phyloP scores from a whole-genome alignment of 352 stramenopile species.

The Phytophthora constricta region DNA sequence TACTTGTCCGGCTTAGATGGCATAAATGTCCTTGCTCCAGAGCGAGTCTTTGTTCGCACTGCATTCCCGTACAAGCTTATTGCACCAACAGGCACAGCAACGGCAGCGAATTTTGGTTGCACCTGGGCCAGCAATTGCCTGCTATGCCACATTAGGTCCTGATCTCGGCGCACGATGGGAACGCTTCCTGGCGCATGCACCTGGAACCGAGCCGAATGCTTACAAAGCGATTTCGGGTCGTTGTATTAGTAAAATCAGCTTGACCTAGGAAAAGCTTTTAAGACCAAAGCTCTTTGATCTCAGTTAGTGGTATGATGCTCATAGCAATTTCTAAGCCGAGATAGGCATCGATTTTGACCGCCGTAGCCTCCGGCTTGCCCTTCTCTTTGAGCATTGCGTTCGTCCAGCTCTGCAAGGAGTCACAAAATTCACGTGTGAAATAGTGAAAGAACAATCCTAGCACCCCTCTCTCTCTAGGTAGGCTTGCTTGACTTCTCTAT shows the following conservation, averaged over 20 bases:
- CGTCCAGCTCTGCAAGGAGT: constrained; percentile 1
- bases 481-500: background rate
- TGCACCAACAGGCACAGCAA: constrained; percentile 8
- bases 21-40: background rate
- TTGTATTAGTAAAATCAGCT: background rate
- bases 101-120: constrained; percentile 1
- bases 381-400: constrained; percentile 13
- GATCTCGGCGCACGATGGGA: background rate
- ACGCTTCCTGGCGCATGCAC: constrained; percentile 9
- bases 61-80: constrained; percentile 13
- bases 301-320: constrained; percentile 6
- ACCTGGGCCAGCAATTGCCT: background rate
- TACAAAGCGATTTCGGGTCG: constrained; percentile 12
- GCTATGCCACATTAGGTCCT: constrained; percentile 20
- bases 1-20: background rate
- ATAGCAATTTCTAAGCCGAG: constrained; percentile 17
- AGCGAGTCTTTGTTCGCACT: background rate
- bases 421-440: background rate
- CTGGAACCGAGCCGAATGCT: constrained; percentile 10
- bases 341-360: constrained; percentile 9
- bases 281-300: constrained; percentile 24
- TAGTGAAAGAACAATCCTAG: background rate
- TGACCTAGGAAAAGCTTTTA: constrained; percentile 13
- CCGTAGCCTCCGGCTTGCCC: background rate
- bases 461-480: background rate